A percentile compares a stretch with the other conserved stretches of the same genome.
These are phyloP conservation scores for Yamadazyma songkhlaensis DNA, from an alignment of 1,139 yeast genomes.

Conservation along the genomic window DNA sequence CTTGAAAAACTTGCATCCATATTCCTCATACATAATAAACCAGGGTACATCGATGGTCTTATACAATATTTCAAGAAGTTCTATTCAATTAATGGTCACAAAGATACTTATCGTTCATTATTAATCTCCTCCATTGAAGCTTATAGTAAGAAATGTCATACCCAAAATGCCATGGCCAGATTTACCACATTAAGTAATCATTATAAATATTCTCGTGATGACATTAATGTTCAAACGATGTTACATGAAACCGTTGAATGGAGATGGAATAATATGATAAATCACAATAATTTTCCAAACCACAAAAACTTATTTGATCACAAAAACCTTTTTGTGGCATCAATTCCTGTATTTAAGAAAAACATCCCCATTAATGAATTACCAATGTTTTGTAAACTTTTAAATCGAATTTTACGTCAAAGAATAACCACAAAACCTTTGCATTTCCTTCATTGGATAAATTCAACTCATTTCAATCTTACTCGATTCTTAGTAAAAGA, in stretches of 20 bases:
- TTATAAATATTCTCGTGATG: not conserved
- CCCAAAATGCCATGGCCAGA: conserved; percentile 20
- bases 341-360: not conserved
- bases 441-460: not conserved
- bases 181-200: not conserved
- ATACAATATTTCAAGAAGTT: conserved; percentile 35
- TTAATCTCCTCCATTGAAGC: conserved; percentile 31
- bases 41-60: conserved; percentile 28
- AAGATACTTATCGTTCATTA: conserved; percentile 25
- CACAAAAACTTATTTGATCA: not conserved
- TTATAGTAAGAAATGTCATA: conserved; percentile 22
- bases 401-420: conserved; percentile 16
- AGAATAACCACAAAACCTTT: conserved; percentile 3
- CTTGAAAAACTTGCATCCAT: conserved; percentile 27
- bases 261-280: not conserved
- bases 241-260: not conserved
- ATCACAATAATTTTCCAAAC: not conserved
- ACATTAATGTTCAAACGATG: not conserved
- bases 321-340: no score
- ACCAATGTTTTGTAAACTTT: conserved; percentile 26
- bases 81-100: conserved; percentile 35
- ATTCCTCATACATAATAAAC: conserved; percentile 26
- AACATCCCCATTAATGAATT: conserved; percentile 25
- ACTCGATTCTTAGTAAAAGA: conserved; percentile 25
- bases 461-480: conserved; percentile 12